These are phyloP conservation scores for Aphanomyces cochlioides DNA, from an alignment of 352 stramenopile genomes.

Conservation along the genomic window DNA sequence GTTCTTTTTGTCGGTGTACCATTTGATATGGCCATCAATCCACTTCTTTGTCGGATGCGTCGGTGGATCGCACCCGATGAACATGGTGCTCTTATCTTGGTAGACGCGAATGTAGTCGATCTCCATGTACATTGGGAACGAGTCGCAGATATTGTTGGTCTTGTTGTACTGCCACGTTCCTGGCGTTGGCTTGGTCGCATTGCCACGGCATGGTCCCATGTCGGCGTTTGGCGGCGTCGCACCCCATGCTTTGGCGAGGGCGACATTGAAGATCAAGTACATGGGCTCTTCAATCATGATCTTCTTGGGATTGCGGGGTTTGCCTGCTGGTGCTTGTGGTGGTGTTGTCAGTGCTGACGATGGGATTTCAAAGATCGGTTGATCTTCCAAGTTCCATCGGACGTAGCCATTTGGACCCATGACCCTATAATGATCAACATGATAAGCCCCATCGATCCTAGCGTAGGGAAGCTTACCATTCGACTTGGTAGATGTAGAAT, in stretches of 20 bases:
- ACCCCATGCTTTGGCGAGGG: conserved; percentile 51
- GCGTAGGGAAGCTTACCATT: conserved; percentile 35
- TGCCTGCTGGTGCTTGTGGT: conserved; percentile 35
- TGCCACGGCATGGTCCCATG: conserved; percentile 46
- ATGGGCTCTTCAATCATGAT: conserved; percentile 61
- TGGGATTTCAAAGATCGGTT: conserved; percentile 55
- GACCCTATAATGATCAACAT: conserved; percentile 29
- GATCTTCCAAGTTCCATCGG: conserved; percentile 47
- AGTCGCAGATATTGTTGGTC: conserved; percentile 54
- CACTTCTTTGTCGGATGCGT: conserved; percentile 52
- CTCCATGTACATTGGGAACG: conserved; percentile 73
- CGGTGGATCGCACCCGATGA: conserved; percentile 46
- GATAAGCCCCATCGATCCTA: background rate
- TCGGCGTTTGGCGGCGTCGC: conserved; percentile 47
- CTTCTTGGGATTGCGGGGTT: conserved; percentile 44
- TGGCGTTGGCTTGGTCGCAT: conserved; percentile 33
- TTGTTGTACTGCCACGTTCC: conserved; percentile 28
- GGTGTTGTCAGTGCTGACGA: conserved; percentile 41
- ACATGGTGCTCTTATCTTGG: conserved; percentile 38
- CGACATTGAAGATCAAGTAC: conserved; percentile 72
- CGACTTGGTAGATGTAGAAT: conserved; percentile 53
- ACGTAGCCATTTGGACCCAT: conserved; percentile 49
- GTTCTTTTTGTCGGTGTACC: conserved; percentile 50
- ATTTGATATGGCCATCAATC: conserved; percentile 49
- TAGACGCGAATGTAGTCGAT: conserved; percentile 58